Conservation (phyloP, 306 rosid species). For the Sphenostylis stenocarpa region DNA sequence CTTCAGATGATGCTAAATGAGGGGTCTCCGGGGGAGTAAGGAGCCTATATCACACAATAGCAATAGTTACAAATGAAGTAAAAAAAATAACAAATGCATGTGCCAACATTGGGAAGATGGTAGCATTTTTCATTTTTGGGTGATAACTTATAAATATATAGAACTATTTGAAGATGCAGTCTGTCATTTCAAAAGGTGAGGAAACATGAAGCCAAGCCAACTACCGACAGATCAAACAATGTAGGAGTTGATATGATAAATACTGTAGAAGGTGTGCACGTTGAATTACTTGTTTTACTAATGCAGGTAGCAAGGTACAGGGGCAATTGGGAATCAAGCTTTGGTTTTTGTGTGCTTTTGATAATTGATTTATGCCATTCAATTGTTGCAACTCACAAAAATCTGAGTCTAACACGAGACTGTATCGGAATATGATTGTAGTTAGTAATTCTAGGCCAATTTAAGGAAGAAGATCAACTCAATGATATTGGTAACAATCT, state of each 20-base stretch:
- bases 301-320: not conserved
- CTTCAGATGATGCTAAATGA: constrained; percentile 54
- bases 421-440: not conserved
- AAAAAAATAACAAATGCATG: too few relatives aligned
- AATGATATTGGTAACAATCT: not conserved
- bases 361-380: not conserved
- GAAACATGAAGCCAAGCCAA: not conserved
- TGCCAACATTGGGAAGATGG: not conserved
- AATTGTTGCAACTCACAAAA: not conserved
- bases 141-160: too few relatives aligned
- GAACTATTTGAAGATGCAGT: not conserved
- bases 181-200: not conserved
- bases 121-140: not conserved
- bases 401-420: not conserved
- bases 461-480: not conserved
- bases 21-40: constrained; percentile 90
- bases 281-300: not conserved
- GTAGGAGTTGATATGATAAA: not conserved
- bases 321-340: not conserved
- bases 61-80: too few relatives aligned
- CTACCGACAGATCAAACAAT: not conserved
- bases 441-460: not conserved
- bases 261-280: not conserved
- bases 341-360: not conserved
- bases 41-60: constrained; percentile 57